These are phyloP conservation scores for Penicillium sp. DNA, from an alignment of 2,329 filamentous ascomycete genomes.

Conservation along the genomic window DNA sequence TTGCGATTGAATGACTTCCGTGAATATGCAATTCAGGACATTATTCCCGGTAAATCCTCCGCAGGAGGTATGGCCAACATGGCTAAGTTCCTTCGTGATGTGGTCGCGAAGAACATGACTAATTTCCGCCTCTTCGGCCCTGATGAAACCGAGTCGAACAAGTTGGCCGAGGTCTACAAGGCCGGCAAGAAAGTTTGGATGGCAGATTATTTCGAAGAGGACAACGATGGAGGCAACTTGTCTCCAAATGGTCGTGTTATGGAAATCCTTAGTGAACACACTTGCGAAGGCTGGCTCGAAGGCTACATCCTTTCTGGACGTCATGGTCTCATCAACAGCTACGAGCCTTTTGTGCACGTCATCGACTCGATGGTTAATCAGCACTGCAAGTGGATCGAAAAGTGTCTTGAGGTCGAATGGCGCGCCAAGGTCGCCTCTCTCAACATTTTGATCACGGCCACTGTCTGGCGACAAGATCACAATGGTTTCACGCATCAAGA, in stretches of 20 bases:
- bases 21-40: constrained; percentile 64
- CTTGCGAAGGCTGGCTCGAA: constrained; percentile 76
- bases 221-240: constrained; percentile 72
- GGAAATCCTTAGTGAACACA: constrained; percentile 84
- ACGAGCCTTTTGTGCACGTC: constrained; percentile 80
- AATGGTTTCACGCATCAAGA: constrained; percentile 83
- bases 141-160: constrained; percentile 81
- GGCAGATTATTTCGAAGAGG: constrained; percentile 75
- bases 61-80: constrained; percentile 70
- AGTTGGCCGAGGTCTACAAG: constrained; percentile 69
- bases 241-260: constrained; percentile 69
- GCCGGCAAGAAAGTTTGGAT: constrained; percentile 79
- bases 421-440: constrained; percentile 70
- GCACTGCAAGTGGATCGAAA: constrained; percentile 84
- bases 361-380: constrained; percentile 86
- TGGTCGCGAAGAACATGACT: constrained; percentile 63
- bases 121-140: constrained; percentile 77
- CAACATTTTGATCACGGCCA: constrained; percentile 76
- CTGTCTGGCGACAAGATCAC: constrained; percentile 80
- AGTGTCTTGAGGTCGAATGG: constrained; percentile 78
- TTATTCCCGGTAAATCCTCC: constrained; percentile 58
- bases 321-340: constrained; percentile 75
- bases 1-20: constrained; percentile 70
- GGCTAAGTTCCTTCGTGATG: constrained; percentile 65
- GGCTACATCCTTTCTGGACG: constrained; percentile 74